Evolutionary conservation across 1,284 basidiomycete species (phyloP), one percentile per base, ranked within the genome.

Genomic region (Tilletia walkeri): DNA sequence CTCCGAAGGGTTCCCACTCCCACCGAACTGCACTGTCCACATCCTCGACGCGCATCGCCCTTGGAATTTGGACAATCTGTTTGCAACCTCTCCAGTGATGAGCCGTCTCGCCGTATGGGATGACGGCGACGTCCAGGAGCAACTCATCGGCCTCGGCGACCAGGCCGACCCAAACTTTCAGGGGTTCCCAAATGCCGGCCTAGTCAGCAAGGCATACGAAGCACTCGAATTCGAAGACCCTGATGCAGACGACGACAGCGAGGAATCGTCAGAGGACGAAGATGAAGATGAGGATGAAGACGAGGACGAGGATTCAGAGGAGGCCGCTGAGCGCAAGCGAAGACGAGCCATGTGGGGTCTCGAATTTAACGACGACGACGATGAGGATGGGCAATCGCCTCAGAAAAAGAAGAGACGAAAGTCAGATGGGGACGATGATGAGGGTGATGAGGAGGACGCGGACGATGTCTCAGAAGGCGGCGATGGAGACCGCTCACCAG

Each of bases 21-120:
- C 81, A 5, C 66, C 89, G 88, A 20, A 88, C 94, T 78, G 78
- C 45, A 76, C 72, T 1, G 54, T 82, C 39, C 96, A 99, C 85
- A 89, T 99, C 78, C 92, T 99, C 84, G 96, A 99, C 84, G 93
- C 94, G 7, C 90, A 91, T 67, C 88, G 96, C 49, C 96, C 96
- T 4, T 90, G 92, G 84, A 94, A 95, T 84, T 86, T 99, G 79
- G 88, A 90, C 59, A 97, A 91, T 85, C 85, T 98, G 38, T 99
- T 96, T 83, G 89, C 90, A 6, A 88, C 88, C 0, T 85, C 85
- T 36, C 72, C 85, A 30, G 82, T 78, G 59, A 80, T 70, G 65
- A 79, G 75, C 66, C 75, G 73, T 63, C 76, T 78, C 7, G 77
- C 70, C 72, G 75, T 74, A 63, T 85, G 77, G 83, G 84, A 79